Evolutionary conservation across 75 land plant species (phyloP).

Genomic region (Selaginella moellendorffii): DNA sequence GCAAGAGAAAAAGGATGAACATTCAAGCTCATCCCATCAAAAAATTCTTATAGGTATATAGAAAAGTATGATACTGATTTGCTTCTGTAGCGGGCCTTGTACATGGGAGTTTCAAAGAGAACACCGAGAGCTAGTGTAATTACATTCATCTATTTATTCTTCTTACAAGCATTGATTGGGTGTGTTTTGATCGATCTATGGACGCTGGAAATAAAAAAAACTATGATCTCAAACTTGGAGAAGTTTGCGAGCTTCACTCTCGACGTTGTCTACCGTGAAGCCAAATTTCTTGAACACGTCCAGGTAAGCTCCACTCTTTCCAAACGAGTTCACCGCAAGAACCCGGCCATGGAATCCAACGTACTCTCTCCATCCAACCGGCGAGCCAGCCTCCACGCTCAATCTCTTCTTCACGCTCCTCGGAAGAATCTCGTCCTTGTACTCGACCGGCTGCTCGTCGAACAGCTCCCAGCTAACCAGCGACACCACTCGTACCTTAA

Average conservation of each 20-base stretch:
- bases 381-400: slow-evolving; percentile 75
- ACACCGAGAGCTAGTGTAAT: too few species aligned
- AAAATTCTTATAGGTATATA: too few species aligned
- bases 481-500: slow-evolving; percentile 64
- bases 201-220: too few species aligned
- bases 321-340: slow-evolving; percentile 51
- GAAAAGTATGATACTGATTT: background rate
- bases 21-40: too few species aligned
- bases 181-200: too few species aligned
- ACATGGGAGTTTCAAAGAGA: too few species aligned
- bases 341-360: slow-evolving; percentile 53
- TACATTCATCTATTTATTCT: too few species aligned
- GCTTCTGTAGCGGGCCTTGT: background rate
- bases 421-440: slow-evolving; percentile 54
- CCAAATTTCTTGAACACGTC: slow-evolving; percentile 67
- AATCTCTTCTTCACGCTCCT: slow-evolving; percentile 40
- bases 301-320: slow-evolving; percentile 64
- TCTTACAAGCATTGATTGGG: too few species aligned
- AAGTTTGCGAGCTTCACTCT: background rate
- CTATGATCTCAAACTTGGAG: too few species aligned
- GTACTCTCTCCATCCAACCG: slow-evolving; percentile 63
- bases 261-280: slow-evolving; percentile 48
- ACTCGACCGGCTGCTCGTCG: slow-evolving; percentile 44
- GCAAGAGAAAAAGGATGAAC: too few species aligned
- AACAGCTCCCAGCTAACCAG: slow-evolving; percentile 76